phyloP scores from a whole-genome alignment of 306 rosid species.

The Abrus pulchellus region DNA sequence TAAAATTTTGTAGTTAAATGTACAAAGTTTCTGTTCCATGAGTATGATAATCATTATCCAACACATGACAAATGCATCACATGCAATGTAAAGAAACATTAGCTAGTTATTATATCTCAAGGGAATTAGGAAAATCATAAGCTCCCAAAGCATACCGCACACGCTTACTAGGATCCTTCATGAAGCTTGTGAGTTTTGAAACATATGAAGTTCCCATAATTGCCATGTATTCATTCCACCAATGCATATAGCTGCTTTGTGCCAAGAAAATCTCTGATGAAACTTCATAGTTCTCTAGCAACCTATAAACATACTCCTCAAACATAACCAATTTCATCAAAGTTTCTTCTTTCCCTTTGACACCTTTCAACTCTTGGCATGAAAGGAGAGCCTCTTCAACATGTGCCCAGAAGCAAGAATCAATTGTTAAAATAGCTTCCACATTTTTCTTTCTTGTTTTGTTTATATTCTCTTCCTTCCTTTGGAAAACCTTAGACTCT shows the following conservation, averaged over 20 bases:
- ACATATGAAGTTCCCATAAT: no score
- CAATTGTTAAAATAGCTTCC: constrained; percentile 54
- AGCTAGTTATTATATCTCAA: no score
- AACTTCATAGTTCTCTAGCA: constrained; percentile 51
- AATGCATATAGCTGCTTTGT: constrained; percentile 61
- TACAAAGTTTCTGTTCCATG: no score
- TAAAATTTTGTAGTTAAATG: no score
- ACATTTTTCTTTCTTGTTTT: constrained; percentile 39
- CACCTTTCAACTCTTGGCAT: neutral
- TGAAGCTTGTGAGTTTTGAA: no score
- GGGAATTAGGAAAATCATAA: no score
- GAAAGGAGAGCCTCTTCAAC: constrained; percentile 58
- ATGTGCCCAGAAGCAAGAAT: constrained; percentile 82
- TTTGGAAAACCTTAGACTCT: no score
- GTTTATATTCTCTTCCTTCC: neutral
- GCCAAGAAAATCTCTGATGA: constrained; percentile 73
- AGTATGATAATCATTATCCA: no score
- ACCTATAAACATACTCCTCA: constrained; percentile 55
- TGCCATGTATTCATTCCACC: constrained; percentile 56
- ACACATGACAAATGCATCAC: no score
- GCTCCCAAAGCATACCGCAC: no score
- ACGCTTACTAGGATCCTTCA: no score
- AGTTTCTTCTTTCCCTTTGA: constrained; percentile 1
- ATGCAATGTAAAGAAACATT: neutral
- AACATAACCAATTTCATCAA: constrained; percentile 39